These are phyloP conservation scores for Raffaelea deltoideospora DNA, from an alignment of 2,329 filamentous ascomycete genomes.

Conservation along the genomic window DNA sequence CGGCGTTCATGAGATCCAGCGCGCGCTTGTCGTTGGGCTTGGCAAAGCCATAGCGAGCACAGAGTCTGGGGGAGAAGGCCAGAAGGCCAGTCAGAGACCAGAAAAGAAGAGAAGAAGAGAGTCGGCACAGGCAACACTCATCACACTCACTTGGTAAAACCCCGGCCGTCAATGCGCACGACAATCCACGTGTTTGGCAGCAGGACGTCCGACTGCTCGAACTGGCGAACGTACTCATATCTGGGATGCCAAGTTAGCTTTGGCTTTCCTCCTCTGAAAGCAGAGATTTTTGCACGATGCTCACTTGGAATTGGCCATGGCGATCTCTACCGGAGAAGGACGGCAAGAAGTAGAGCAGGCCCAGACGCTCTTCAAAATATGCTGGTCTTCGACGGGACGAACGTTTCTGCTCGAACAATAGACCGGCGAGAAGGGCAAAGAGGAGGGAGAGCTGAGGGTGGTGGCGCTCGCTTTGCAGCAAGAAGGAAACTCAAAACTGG, in stretches of 20 bases:
- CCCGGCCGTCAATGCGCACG: constrained; percentile 81
- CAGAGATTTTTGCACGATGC: background rate
- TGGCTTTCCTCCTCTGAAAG: background rate
- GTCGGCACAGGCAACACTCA: background rate
- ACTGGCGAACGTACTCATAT: constrained; percentile 85
- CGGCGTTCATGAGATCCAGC: constrained; percentile 85
- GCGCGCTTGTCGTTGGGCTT: constrained; percentile 89
- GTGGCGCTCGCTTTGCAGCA: background rate
- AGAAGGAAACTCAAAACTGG: no score
- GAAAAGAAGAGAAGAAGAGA: background rate
- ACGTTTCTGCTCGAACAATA: no score
- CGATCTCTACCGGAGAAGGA: background rate
- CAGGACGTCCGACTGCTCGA: constrained; percentile 69
- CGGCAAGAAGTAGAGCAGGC: no score
- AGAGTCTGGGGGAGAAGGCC: no score
- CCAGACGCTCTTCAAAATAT: no score
- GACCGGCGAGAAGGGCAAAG: background rate
- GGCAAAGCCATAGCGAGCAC: constrained; percentile 65
- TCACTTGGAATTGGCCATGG: constrained; percentile 15
- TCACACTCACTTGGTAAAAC: constrained; percentile 81
- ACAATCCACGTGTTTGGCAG: constrained; percentile 93
- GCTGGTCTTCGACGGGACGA: no score
- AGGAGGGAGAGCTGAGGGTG: background rate
- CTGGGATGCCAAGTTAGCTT: constrained; percentile 15
- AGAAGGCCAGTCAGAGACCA: constrained; percentile 7